Conservation (phyloP, 1,284 basidiomycete species). For the Pseudomicrostroma phylloplanum region DNA sequence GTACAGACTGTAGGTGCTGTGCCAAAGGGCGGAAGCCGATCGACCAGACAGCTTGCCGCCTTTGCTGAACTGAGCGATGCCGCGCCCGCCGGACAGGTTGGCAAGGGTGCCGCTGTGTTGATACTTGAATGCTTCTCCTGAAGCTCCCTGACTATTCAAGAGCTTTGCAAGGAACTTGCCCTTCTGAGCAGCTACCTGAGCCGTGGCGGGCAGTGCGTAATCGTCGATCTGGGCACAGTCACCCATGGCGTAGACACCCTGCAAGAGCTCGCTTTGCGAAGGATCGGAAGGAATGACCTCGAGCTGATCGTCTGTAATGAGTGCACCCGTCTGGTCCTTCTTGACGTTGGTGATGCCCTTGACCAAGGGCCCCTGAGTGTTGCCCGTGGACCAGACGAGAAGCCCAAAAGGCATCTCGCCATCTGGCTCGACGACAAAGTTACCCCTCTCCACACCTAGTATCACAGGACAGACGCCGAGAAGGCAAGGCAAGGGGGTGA, state of each 20-base stretch:
- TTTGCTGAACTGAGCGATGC: conserved; percentile 6
- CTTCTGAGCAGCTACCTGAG: conserved; percentile 50
- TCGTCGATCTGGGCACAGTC: conserved; percentile 64
- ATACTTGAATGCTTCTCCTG: not conserved
- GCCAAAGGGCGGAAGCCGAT: conserved; percentile 69
- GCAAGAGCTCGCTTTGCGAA: not conserved
- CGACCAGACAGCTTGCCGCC: conserved; percentile 52
- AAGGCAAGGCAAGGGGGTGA: no score
- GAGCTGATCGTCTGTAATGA: conserved; percentile 50
- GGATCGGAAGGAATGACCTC: conserved; percentile 13
- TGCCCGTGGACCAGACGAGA: conserved; percentile 75
- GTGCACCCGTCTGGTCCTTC: conserved; percentile 61
- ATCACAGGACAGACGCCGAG: no score
- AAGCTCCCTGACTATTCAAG: conserved; percentile 20
- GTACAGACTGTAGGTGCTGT: conserved; percentile 67
- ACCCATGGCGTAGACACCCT: conserved; percentile 57
- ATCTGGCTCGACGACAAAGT: conserved; percentile 49
- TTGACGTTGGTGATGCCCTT: conserved; percentile 60
- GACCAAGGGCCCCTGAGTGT: conserved; percentile 72
- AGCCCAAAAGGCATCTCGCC: conserved; percentile 65
- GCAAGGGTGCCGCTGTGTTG: not conserved
- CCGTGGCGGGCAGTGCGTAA: conserved; percentile 46
- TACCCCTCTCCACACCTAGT: conserved; percentile 19
- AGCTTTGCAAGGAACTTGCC: conserved; percentile 29
- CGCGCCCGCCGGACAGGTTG: not conserved